A percentile compares a stretch with the other conserved stretches of the same genome.
These are phyloP conservation scores for Gossypium longicalyx DNA, from an alignment of 345 rosid genomes.

Conservation along the genomic window DNA sequence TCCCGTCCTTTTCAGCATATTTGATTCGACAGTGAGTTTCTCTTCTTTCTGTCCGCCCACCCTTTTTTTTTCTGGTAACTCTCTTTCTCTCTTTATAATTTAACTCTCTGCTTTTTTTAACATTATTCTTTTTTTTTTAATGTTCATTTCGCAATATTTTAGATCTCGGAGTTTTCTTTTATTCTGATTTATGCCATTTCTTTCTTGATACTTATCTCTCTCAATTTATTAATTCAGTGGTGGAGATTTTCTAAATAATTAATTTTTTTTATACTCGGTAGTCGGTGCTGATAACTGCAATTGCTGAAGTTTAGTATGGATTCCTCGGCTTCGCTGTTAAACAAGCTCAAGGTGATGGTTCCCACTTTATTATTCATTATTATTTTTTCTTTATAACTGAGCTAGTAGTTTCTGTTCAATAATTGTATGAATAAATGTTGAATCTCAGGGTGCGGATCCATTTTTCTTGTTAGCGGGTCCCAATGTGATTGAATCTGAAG, in stretches of 20 bases:
- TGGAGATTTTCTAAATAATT: not conserved
- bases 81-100: not conserved
- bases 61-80: not conserved
- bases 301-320: constrained; percentile 30
- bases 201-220: not conserved
- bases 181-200: not conserved
- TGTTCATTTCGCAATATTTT: not conserved
- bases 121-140: not conserved
- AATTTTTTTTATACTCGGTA: not conserved
- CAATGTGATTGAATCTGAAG: constrained; percentile 96
- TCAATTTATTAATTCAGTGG: not conserved
- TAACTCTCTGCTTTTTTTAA: not conserved
- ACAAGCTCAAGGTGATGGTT: constrained; percentile 62
- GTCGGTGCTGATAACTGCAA: not conserved
- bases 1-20: not conserved
- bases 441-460: constrained; percentile 68
- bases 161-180: not conserved
- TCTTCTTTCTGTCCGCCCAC: not conserved
- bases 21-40: not conserved
- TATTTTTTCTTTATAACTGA: not conserved
- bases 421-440: not conserved
- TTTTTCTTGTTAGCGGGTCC: constrained; percentile 93
- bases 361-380: not conserved
- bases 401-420: not conserved
- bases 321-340: constrained; percentile 46